Base-by-base conservation (phyloP, 2,329 filamentous ascomycete genomes). In the Curvularia spicifera region DNA sequence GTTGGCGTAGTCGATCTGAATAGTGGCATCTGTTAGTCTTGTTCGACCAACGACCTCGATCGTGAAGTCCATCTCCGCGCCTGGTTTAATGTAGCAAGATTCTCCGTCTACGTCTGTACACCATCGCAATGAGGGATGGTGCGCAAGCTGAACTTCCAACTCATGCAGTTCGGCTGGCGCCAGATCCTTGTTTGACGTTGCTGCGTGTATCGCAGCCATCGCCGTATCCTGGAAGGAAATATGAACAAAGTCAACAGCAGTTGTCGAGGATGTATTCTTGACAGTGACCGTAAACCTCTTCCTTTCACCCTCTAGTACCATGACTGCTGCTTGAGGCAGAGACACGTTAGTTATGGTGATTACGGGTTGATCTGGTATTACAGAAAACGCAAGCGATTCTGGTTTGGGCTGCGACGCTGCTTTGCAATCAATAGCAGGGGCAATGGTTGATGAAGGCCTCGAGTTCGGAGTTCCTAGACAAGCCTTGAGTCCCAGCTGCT, bases 141-240 rank as follows among this genome's bases (percentile, higher is more conserved):
- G 88, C 59, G 89, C 87, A 44, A 96, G 81, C 59, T 93, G 89
- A 49, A 92, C 81, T 73, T 97, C 93, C 56, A 94, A 87, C 73
- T 97, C 93, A 72, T 96, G 93, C 5, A 95, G 79, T 71, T 97
- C 93, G 1, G 89, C 86, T 0, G 90, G 85, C 9, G 89, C 86
- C 2, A 93, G 85, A 67, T 96, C 91, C 70, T 91, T 90, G 69
- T 88, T 92, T 52, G 81, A 84, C 45, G 96, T 81, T 0, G 91
- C 91, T 35, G 87, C 82, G 68, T 94, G 91, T 15, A 97, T 81
- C 8, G 91, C 87, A 6, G 84, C 85, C 61, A 92, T 91, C 0
- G 92, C 93, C 0, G 93, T 96, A 78, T 97, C 93, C 66, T 93
- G 89, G 73, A 96, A 96, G 0, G 91, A 93, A 59, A 97, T 92